These are phyloP conservation scores for Colletotrichum truncatum DNA, from an alignment of 2,329 filamentous ascomycete species.

Conservation along the genomic window DNA sequence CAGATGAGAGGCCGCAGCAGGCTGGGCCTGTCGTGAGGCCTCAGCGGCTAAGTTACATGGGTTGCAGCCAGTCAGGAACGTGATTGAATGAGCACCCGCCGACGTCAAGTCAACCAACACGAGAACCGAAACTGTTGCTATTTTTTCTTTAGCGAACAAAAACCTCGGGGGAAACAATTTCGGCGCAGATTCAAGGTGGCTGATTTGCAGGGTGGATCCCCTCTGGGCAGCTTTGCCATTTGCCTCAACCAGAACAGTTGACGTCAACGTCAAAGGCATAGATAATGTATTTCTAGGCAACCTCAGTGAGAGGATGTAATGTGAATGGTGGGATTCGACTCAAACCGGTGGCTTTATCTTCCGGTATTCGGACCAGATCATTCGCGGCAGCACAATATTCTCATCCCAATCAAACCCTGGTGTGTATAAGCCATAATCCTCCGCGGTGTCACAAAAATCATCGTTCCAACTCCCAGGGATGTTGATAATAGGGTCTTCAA, in stretches of 20 bases:
- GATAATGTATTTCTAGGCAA: no score
- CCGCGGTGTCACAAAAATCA: not conserved
- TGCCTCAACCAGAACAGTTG: no score
- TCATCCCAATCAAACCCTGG: not conserved
- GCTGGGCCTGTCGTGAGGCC: not conserved
- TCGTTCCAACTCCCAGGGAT: slow-evolving; percentile 13
- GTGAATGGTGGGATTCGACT: no score
- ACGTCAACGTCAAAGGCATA: no score
- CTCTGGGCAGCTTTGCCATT: no score
- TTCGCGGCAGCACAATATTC: not conserved
- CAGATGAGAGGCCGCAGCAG: not conserved
- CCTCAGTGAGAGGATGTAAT: no score
- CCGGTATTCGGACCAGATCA: slow-evolving; percentile 24
- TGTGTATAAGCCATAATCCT: not conserved
- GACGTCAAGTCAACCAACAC: not conserved
- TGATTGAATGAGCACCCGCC: no score
- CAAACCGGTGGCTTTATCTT: not conserved
- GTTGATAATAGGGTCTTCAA: not conserved
- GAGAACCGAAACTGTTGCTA: no score
- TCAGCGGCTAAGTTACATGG: slow-evolving; percentile 8
- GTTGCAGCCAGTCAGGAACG: not conserved
- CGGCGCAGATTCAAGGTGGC: no score
- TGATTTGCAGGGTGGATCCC: no score
- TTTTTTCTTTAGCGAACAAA: no score
- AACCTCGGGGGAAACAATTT: no score